These are phyloP conservation scores for Leccinellum rugosiceps DNA, from an alignment of 768 basidiomycete species.

Conservation along the genomic window DNA sequence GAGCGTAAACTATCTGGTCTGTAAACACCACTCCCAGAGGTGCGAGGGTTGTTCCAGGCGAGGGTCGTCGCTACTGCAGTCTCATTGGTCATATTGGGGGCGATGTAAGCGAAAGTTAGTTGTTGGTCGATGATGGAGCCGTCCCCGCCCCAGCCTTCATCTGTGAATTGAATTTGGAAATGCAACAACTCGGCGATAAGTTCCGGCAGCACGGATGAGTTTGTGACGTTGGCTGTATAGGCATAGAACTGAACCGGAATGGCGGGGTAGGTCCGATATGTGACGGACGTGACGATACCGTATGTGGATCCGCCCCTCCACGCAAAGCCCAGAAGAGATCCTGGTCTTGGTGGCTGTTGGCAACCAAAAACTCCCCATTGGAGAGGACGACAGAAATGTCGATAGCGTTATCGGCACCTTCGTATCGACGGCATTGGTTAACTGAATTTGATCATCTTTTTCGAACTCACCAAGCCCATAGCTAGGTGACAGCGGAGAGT, in stretches of 20 bases:
- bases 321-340: constrained; percentile 57
- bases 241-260: constrained; percentile 32
- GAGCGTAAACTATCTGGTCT: neutral
- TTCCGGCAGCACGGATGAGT: constrained; percentile 25
- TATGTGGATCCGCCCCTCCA: constrained; percentile 52
- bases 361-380: constrained; percentile 36
- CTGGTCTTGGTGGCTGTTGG: constrained; percentile 39
- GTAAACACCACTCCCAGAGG: constrained; percentile 3
- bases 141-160: constrained; percentile 45
- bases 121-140: constrained; percentile 2
- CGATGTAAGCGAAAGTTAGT: constrained; percentile 22
- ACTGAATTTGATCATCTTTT: neutral
- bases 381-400: constrained; percentile 44
- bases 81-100: constrained; percentile 35
- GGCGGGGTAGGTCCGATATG: constrained; percentile 40
- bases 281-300: constrained; percentile 39
- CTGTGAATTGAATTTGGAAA: constrained; percentile 37
- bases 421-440: neutral
- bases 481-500: constrained; percentile 38
- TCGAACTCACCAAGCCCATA: constrained; percentile 41
- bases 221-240: constrained; percentile 33
- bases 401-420: constrained; percentile 49
- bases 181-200: constrained; percentile 36
- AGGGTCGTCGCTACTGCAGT: constrained; percentile 34
- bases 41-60: constrained; percentile 28